Base-by-base conservation (phyloP, 1,284 basidiomycete genomes). In the Fomitopsis betulina region DNA sequence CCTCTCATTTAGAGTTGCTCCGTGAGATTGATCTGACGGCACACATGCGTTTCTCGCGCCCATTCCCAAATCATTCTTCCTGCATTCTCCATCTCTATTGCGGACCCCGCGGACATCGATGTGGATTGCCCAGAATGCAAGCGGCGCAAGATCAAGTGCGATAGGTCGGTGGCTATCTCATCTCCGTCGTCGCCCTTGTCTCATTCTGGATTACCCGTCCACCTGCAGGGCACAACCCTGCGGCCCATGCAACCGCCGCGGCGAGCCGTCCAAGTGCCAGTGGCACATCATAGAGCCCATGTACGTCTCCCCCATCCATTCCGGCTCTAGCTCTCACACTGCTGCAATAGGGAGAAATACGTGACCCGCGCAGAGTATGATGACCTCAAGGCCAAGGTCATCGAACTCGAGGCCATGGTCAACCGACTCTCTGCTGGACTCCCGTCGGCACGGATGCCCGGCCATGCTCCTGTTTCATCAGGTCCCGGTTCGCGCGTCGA, bases 121-220 rank as follows among this genome's bases (percentile, higher is more conserved):
- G 50, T 23, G 65, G 52, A 64, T 64, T 53, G 13, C 51, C 17
- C 64, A 79, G 83, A 84, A 65, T 85, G 82, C 68, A 85, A 85
- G 62, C 69, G 83, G 60, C 74, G 83, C 39, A 85, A 84, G 70
- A 84, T 85, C 66, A 84, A 81, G 66, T 85, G 83, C 66, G 81
- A 85, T 69, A 79, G 83, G 75, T 81, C 65, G 75, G 61, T 51
- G n/a, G 63, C 58, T 65, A 60, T 68, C 53, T 53, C 58, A 53
- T 61, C 38, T 60, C 57, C 58, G 58, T 59, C 42, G 42, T 62
- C 56, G 37, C 37, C 53, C 40, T 38, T 15, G 58, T 67, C 57
- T 63, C 67, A 53, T 57, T 60, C 51, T 55, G 58, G 60, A 59
- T 64, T 55, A 52, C 49, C 43, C 60, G 55, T 54, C 39, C 62